phyloP scores from a whole-genome alignment of 139 green algal species.

The Picochlorum sp. region DNA sequence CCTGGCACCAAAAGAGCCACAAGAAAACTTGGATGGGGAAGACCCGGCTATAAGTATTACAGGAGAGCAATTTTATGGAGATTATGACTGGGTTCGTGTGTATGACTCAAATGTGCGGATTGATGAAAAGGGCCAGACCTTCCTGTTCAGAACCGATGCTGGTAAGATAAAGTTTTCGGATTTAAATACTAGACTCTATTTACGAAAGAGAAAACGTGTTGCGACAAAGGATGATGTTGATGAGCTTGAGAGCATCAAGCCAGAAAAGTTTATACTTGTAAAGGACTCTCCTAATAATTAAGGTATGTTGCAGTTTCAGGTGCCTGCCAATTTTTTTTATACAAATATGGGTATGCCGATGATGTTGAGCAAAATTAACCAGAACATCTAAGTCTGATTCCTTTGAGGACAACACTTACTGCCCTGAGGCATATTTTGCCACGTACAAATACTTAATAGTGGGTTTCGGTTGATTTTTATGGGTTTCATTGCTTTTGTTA shows the following conservation, averaged over 20 bases:
- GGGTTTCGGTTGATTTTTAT: neutral
- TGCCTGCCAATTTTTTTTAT: neutral
- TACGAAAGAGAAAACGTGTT: constrained; percentile 22
- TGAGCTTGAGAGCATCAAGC: constrained; percentile 5
- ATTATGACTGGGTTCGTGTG: constrained; percentile 46
- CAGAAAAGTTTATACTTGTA: constrained; percentile 13
- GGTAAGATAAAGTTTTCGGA: constrained; percentile 17
- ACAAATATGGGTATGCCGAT: neutral
- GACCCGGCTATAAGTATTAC: neutral
- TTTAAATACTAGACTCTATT: constrained; percentile 19
- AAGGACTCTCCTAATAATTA: neutral
- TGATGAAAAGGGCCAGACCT: constrained; percentile 20
- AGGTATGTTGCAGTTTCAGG: neutral
- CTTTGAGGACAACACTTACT: neutral
- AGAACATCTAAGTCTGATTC: constrained; percentile 17
- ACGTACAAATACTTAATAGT: neutral
- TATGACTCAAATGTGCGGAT: constrained; percentile 22
- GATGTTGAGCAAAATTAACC: constrained; percentile 3
- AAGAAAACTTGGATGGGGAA: neutral
- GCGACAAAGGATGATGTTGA: neutral
- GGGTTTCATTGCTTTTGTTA: too few relatives aligned
- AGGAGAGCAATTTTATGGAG: constrained; percentile 1
- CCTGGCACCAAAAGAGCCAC: constrained; percentile 16
- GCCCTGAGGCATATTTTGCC: neutral
- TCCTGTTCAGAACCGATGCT: constrained; percentile 17